Evolutionary conservation across 352 stramenopile species (phyloP).

Genomic region (Blastocystis sp.): DNA sequence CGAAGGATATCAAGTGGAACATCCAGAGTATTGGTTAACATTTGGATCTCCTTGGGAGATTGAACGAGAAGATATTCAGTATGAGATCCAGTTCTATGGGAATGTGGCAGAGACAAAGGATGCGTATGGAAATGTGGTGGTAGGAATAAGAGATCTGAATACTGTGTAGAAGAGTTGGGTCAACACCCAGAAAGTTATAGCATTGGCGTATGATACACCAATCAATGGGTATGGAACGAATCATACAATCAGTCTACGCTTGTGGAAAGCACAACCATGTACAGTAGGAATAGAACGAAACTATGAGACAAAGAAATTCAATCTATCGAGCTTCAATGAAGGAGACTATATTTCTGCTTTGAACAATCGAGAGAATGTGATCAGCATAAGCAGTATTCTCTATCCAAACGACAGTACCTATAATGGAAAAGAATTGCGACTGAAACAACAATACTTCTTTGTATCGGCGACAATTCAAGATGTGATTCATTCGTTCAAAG

Average conservation of each 20-base stretch:
- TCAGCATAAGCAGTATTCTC: conserved; percentile 64
- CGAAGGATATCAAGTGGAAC: conserved; percentile 63
- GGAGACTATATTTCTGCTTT: conserved; percentile 65
- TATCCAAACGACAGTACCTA: conserved; percentile 64
- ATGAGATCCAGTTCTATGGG: conserved; percentile 65
- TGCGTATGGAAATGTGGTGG: conserved; percentile 10
- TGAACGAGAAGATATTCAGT: conserved; percentile 63
- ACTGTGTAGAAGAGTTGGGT: conserved; percentile 48
- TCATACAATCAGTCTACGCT: conserved; percentile 65
- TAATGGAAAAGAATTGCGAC: conserved; percentile 65
- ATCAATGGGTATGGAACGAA: conserved; percentile 65
- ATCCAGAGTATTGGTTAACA: conserved; percentile 66
- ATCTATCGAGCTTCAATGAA: conserved; percentile 64
- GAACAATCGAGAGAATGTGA: conserved; percentile 55
- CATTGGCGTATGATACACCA: conserved; percentile 65
- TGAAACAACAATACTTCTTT: conserved; percentile 67
- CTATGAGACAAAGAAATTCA: conserved; percentile 62
- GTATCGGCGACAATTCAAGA: conserved; percentile 65
- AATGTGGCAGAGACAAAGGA: conserved; percentile 40
- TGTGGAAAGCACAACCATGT: conserved; percentile 64
- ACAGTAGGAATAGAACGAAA: neutral
- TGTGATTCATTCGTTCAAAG: conserved; percentile 63
- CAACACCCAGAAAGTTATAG: conserved; percentile 62
- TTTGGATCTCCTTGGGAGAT: conserved; percentile 66
- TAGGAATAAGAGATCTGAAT: neutral